These are phyloP conservation scores for Cyclocybe cylindracea DNA, from an alignment of 768 basidiomycete species.

Conservation along the genomic window DNA sequence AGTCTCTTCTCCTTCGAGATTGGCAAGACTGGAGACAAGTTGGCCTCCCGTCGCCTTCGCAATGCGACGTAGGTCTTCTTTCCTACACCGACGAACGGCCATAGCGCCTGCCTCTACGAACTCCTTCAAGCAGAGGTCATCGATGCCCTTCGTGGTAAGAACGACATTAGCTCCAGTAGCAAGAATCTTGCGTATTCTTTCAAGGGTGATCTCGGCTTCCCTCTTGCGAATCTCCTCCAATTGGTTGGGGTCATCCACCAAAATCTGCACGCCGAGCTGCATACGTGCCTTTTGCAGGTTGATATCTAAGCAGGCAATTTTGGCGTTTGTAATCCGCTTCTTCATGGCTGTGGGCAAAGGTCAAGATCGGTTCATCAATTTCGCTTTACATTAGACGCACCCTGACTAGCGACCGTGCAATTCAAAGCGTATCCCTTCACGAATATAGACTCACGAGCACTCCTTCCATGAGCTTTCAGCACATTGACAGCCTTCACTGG, in stretches of 20 bases:
- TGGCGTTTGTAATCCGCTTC: constrained; percentile 87
- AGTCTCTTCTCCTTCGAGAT: constrained; percentile 97
- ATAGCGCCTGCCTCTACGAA: constrained; percentile 99
- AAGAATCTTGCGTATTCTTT: constrained; percentile 94
- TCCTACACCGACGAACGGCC: constrained; percentile 96
- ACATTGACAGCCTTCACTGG: constrained; percentile 99
- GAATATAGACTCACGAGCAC: constrained; percentile 91
- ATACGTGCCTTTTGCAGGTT: constrained; percentile 95
- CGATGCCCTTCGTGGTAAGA: constrained; percentile 97
- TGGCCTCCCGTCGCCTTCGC: constrained; percentile 97
- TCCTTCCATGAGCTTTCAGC: constrained; percentile 95
- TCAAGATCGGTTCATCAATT: neutral
- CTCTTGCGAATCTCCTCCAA: constrained; percentile 94
- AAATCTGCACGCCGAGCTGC: constrained; percentile 97
- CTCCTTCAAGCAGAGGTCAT: constrained; percentile 97
- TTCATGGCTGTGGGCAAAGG: constrained; percentile 79
- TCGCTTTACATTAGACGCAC: constrained; percentile 40
- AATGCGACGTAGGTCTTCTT: constrained; percentile 96
- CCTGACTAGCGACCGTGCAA: constrained; percentile 98
- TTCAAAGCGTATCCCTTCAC: constrained; percentile 97
- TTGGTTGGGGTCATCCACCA: constrained; percentile 95
- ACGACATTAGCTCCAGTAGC: constrained; percentile 96
- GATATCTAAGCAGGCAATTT: constrained; percentile 98
- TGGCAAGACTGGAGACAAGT: constrained; percentile 88
- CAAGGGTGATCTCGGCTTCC: constrained; percentile 94